Percentiles rank a stretch among this genome's conserved stretches.
These are phyloP conservation scores for Rhodotorula kratochvilovae DNA, from an alignment of 768 basidiomycete species.

Conservation along the genomic window DNA sequence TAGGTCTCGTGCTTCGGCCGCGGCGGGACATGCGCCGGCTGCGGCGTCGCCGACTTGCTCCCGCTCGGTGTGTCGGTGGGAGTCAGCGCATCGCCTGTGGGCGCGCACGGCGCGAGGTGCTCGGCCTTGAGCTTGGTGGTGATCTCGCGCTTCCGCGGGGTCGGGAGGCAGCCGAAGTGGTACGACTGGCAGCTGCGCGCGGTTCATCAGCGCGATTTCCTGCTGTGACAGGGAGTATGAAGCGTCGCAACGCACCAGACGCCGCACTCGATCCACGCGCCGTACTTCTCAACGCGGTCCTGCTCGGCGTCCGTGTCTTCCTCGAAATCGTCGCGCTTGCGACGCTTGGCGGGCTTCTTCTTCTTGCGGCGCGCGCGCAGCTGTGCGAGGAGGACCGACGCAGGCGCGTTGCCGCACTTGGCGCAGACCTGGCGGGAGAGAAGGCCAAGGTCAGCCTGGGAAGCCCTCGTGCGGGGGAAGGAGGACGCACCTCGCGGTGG, in stretches of 20 bases:
- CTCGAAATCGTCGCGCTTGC: constrained; percentile 15
- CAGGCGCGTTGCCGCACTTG: constrained; percentile 4
- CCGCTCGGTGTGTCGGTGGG: neutral
- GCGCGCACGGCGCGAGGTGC: neutral
- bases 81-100: neutral
- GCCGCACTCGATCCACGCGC: constrained; percentile 40
- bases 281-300: constrained; percentile 5
- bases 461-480: neutral
- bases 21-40: neutral
- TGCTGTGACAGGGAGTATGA: neutral
- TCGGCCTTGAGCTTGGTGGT: constrained; percentile 20
- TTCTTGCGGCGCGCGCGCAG: neutral
- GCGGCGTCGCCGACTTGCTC: neutral
- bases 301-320: constrained; percentile 31
- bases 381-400: neutral
- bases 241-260: constrained; percentile 26
- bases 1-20: constrained; percentile 33
- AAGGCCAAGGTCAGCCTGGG: no score
- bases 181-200: constrained; percentile 19
- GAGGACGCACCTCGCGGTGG: constrained; percentile 10
- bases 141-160: constrained; percentile 8
- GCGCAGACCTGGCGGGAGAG: constrained; percentile 7
- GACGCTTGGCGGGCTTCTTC: constrained; percentile 8
- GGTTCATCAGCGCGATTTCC: neutral
- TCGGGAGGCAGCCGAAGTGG: constrained; percentile 31